These are phyloP conservation scores for Neonectria ditissima DNA, from an alignment of 2,329 filamentous ascomycete species.

Conservation along the genomic window DNA sequence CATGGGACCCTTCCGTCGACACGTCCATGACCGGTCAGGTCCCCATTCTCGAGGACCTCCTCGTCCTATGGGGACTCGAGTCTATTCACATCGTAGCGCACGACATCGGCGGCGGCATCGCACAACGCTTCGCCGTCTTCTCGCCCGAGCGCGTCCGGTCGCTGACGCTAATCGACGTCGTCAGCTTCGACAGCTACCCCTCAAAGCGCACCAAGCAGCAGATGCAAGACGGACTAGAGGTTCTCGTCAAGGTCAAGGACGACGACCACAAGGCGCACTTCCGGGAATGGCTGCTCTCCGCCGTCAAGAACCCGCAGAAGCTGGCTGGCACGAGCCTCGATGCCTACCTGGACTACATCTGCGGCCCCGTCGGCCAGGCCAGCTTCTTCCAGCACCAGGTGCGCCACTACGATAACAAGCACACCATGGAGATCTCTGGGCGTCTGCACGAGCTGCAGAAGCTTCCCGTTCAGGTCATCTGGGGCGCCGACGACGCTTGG, in stretches of 20 bases:
- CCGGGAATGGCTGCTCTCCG: slow-evolving; percentile 42
- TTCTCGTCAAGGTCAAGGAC: slow-evolving; percentile 39
- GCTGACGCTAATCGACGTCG: slow-evolving; percentile 47
- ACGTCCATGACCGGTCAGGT: slow-evolving; percentile 51
- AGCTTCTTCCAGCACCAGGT: slow-evolving; percentile 51
- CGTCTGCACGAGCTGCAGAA: slow-evolving; percentile 40
- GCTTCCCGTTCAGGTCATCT: slow-evolving; percentile 46
- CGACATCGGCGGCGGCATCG: slow-evolving; percentile 49
- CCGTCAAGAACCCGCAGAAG: slow-evolving; percentile 34
- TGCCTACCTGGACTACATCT: slow-evolving; percentile 48
- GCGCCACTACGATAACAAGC: slow-evolving; percentile 49
- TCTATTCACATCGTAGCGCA: slow-evolving; percentile 45
- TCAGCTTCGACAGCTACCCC: slow-evolving; percentile 51
- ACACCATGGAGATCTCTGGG: slow-evolving; percentile 47
- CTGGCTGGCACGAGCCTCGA: slow-evolving; percentile 40
- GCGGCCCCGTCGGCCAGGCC: slow-evolving; percentile 46
- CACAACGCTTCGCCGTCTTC: slow-evolving; percentile 45
- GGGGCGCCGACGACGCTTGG: slow-evolving; percentile 49
- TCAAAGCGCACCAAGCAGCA: slow-evolving; percentile 47
- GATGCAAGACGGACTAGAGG: slow-evolving; percentile 46
- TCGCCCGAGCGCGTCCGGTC: slow-evolving; percentile 38
- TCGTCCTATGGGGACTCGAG: slow-evolving; percentile 44
- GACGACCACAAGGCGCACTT: slow-evolving; percentile 44
- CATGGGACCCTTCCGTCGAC: slow-evolving; percentile 44
- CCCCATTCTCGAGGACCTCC: slow-evolving; percentile 43